Evolutionary conservation across 768 basidiomycete species (phyloP), one percentile per base, ranked within the genome.

Genomic region (Rhodotorula graminis): DNA sequence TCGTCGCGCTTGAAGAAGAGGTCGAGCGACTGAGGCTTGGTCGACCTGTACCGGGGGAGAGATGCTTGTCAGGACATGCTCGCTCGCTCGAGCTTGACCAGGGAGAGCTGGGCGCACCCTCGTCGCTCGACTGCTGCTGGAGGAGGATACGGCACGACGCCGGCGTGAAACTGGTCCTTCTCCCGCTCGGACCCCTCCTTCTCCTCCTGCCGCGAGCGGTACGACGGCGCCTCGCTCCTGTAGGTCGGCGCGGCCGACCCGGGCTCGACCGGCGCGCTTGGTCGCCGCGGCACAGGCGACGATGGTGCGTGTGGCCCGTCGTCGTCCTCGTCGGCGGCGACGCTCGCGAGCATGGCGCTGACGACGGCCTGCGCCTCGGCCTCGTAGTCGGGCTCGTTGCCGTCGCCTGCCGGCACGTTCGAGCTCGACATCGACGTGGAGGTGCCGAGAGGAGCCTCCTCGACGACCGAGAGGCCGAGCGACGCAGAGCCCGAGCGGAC

Each of bases 1-100:
- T 76, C 78, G 0, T 79, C 78, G 3, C 67, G 47, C 9, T 47
- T 59, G 59, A 77, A 73, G 70, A 77, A 77, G 6, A 77, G 63
- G 53, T 79, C 78, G 27, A n/a, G 27, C 27, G 31, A 44, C 59
- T n/a, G 40, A 3, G 40, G 19, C 59, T 27, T 44, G 23, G 44
- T 46, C 18, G n/a, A 60, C 16, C 56, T 57, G 18, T 4, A 9
- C 37, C 56, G 25, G 23, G 27, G 4, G 6, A 2, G 14, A 12
- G 23, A 11, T 3, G 23, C 50, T 27, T 3, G 53, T 29, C 46
- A 37, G 29, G 15, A 53, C 25, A 2, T 11, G 23, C 33, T 31
- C 14, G 16, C 21, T 7, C 10, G 21, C 50, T n/a, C 53, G 4
- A 21, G 29, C 8, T 14, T 1, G 29, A 14, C 18, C 5, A 33